Conservation (phyloP, 2,329 filamentous ascomycete species). For the Lasiodiplodia hormozganensis region DNA sequence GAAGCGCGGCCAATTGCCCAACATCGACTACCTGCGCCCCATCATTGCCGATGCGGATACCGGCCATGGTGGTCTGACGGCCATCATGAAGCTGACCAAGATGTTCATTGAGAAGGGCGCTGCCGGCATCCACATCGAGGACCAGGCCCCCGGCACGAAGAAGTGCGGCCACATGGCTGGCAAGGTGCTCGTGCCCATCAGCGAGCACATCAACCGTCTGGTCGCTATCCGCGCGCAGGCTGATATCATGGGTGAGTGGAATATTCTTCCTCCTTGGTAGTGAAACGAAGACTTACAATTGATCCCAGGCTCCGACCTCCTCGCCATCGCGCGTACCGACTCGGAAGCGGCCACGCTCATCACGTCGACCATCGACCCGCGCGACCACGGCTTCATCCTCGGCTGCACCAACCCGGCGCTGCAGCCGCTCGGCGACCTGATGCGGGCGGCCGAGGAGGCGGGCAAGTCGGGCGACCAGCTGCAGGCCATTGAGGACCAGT, state of each 20-base stretch:
- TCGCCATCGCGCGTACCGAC: slow-evolving; percentile 93
- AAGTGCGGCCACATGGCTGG: slow-evolving; percentile 99
- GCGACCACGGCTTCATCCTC: slow-evolving; percentile 93
- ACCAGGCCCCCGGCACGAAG: slow-evolving; percentile 97
- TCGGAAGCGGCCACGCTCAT: slow-evolving; percentile 98
- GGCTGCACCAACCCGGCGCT: slow-evolving; percentile 86
- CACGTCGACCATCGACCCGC: slow-evolving; percentile 92
- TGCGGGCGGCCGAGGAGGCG: slow-evolving; percentile 81
- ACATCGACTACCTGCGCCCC: slow-evolving; percentile 91
- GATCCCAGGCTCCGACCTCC: slow-evolving; percentile 71
- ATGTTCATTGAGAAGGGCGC: slow-evolving; percentile 96
- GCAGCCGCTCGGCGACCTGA: slow-evolving; percentile 86
- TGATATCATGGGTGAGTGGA: slow-evolving; percentile 84
- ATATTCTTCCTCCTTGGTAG: slow-evolving; percentile 4
- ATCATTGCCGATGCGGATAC: slow-evolving; percentile 98
- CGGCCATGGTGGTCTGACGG: slow-evolving; percentile 95
- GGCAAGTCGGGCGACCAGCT: slow-evolving; percentile 83
- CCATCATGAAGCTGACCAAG: slow-evolving; percentile 99
- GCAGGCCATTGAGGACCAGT: slow-evolving; percentile 90
- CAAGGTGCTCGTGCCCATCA: slow-evolving; percentile 95
- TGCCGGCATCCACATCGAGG: slow-evolving; percentile 97
- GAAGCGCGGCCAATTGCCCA: slow-evolving; percentile 74
- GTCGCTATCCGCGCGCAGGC: slow-evolving; percentile 97
- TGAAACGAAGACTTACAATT: slow-evolving; percentile 5
- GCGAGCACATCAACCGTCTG: slow-evolving; percentile 96